These are phyloP conservation scores for Marasmius tenuissimus DNA, from an alignment of 1,284 basidiomycete species.

Conservation along the genomic window DNA sequence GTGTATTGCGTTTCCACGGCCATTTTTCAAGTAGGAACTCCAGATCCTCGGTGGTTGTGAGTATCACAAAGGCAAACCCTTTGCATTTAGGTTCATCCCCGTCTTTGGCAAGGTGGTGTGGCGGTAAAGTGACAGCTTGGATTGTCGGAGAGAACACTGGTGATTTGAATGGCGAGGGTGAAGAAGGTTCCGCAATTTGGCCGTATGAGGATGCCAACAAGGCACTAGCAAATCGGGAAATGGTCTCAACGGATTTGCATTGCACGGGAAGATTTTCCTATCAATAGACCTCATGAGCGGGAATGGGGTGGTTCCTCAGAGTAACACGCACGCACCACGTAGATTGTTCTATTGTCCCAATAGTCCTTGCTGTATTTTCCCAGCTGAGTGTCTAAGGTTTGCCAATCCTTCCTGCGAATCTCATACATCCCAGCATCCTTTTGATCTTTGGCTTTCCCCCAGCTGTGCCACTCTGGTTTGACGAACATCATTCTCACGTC, in stretches of 20 bases:
- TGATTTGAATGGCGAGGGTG: not conserved
- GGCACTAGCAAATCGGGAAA: slow-evolving; percentile 43
- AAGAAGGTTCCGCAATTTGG: slow-evolving; percentile 8
- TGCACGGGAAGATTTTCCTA: slow-evolving; percentile 71
- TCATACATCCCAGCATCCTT: slow-evolving; percentile 51
- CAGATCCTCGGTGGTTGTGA: slow-evolving; percentile 40
- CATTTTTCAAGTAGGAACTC: slow-evolving; percentile 46
- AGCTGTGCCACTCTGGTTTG: slow-evolving; percentile 36
- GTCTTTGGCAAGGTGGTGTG: slow-evolving; percentile 60
- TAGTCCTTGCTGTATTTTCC: slow-evolving; percentile 36
- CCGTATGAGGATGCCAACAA: slow-evolving; percentile 32
- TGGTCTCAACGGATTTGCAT: slow-evolving; percentile 45
- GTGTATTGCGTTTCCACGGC: slow-evolving; percentile 52
- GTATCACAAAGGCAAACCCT: slow-evolving; percentile 69
- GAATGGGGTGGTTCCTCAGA: not conserved
- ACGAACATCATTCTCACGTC: slow-evolving; percentile 62
- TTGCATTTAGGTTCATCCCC: slow-evolving; percentile 56
- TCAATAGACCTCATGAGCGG: not conserved
- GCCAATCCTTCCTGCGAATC: slow-evolving; percentile 53
- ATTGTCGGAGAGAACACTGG: slow-evolving; percentile 25
- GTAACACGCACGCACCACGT: slow-evolving; percentile 49
- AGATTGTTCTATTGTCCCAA: slow-evolving; percentile 65
- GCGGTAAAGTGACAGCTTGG: slow-evolving; percentile 55
- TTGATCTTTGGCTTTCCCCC: slow-evolving; percentile 28
- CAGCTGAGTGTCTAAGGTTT: slow-evolving; percentile 25